Evolutionary conservation across 2,329 filamentous ascomycete genomes (phyloP).

Genomic region (Microsporum ferrugineum): DNA sequence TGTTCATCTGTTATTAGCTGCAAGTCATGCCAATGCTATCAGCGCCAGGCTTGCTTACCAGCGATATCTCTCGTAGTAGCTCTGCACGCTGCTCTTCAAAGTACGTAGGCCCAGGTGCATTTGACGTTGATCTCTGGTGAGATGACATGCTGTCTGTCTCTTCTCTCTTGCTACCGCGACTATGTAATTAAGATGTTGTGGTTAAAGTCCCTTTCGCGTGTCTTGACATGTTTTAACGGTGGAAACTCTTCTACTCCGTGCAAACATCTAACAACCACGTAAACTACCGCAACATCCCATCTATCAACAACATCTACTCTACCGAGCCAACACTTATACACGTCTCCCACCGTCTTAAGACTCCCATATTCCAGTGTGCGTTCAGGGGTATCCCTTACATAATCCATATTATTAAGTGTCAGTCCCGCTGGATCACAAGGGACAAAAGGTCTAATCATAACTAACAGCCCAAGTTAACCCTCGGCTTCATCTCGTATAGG

Average conservation of each 20-base stretch:
- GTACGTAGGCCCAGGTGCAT: constrained; percentile 3
- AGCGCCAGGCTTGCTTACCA: constrained; percentile 22
- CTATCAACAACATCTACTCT: too few relatives aligned
- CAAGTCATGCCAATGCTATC: background rate
- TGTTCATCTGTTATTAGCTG: constrained; percentile 20
- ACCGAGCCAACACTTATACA: too few relatives aligned
- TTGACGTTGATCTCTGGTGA: constrained; percentile 7
- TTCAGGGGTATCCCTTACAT: background rate
- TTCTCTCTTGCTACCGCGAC: background rate
- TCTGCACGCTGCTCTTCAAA: constrained; percentile 36
- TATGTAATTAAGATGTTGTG: background rate
- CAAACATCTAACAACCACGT: too few relatives aligned
- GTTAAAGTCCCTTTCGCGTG: too few relatives aligned
- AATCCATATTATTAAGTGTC: background rate
- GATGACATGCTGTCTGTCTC: background rate
- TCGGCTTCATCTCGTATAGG: background rate
- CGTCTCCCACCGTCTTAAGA: background rate
- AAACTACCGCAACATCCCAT: too few relatives aligned
- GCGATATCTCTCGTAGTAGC: constrained; percentile 34
- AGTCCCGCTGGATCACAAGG: too few relatives aligned
- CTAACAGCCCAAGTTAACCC: background rate
- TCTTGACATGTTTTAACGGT: too few relatives aligned
- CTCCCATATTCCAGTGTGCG: background rate
- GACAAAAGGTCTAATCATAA: background rate
- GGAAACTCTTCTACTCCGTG: too few relatives aligned